Evolutionary conservation across 1,284 basidiomycete species (phyloP), one percentile per base, ranked within the genome.

Genomic region (Trametes hirsuta): DNA sequence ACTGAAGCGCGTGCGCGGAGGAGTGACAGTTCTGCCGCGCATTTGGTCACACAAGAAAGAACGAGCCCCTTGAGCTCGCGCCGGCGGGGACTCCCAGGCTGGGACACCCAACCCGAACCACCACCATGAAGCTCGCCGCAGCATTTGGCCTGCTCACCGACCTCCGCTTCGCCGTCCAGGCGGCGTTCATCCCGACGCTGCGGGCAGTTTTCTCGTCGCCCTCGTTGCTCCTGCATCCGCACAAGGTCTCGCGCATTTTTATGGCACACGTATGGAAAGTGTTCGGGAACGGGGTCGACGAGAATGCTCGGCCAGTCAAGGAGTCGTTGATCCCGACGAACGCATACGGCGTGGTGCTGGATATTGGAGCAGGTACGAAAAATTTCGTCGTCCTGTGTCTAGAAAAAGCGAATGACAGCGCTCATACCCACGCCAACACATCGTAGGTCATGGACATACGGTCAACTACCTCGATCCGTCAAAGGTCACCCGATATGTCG

Each of bases 301-400:
- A 78, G 55, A 74, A 69, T 49, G 72, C 71, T 0, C 72, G 75
- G 11, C 64, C 72, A 0, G 69, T 76, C 0, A 91, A 90, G 71
- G 63, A 74, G 11, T 58, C 59, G 0, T 76, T 91, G 47, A 80
- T 91, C 49, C 77, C 79, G 0, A 75, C 77, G 0, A 72, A 86
- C 65, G 86, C 88, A 2, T 66, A 73, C 11, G 89, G 89, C 2
- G 75, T 83, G 2, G 85, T 91, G 1, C 76, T 91, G 22, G 89
- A 91, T 64, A 65, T 91, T 35, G 90, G 89, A 15, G 88, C 89
- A 71, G 89, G 88, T 85, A 51, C 10, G 15, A 59, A 59, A 42
- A 24, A 39, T 37, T 10, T 3, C 3, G 2, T 24, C 18, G 37
- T 15, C 6, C 11, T 2, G 40, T 30, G 21, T 8, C 4, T 14